A percentile compares a stretch with the other conserved stretches of the same genome.
Conservation (phyloP, 176 grass and related monocot species). For the Juncus effusus region DNA sequence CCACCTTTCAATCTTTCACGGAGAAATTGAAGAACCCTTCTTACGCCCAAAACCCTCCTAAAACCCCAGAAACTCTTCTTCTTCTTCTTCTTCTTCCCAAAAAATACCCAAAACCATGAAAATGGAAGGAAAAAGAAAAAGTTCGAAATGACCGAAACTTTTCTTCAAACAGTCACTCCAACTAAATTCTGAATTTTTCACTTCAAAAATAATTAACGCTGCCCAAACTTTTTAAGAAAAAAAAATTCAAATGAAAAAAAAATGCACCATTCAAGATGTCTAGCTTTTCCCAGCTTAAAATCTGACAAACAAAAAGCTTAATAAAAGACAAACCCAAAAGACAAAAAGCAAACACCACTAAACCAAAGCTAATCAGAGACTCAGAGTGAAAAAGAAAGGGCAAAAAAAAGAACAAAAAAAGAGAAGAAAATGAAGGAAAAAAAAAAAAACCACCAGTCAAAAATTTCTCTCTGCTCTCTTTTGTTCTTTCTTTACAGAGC, state of each 20-base stretch:
- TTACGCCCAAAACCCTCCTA: neutral
- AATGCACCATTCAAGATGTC: constrained; percentile 8
- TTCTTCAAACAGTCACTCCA: constrained; percentile 2
- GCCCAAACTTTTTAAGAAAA: constrained; percentile 7
- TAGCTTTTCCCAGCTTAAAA: neutral
- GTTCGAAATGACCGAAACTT: neutral
- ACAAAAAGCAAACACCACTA: constrained; percentile 11
- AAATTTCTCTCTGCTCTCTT: constrained; percentile 6
- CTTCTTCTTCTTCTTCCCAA: no score
- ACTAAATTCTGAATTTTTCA: constrained; percentile 18
- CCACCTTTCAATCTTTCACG: neutral
- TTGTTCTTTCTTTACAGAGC: constrained; percentile 1
- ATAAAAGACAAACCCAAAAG: constrained; percentile 29
- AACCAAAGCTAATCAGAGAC: neutral
- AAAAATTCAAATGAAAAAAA: constrained; percentile 9
- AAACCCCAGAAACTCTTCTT: neutral
- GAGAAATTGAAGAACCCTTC: neutral
- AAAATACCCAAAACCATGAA: no score
- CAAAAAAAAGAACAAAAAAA: constrained; percentile 15
- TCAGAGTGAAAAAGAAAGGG: constrained; percentile 3
- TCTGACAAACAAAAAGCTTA: neutral
- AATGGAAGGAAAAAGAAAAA: neutral
- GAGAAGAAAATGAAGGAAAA: constrained; percentile 11
- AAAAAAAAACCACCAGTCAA: constrained; percentile 10
- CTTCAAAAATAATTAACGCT: constrained; percentile 5